Evolutionary conservation across 2,329 filamentous ascomycete species (phyloP), one percentile per base, ranked within the genome.

Genomic region (Gnomoniopsis smithogilvyi): DNA sequence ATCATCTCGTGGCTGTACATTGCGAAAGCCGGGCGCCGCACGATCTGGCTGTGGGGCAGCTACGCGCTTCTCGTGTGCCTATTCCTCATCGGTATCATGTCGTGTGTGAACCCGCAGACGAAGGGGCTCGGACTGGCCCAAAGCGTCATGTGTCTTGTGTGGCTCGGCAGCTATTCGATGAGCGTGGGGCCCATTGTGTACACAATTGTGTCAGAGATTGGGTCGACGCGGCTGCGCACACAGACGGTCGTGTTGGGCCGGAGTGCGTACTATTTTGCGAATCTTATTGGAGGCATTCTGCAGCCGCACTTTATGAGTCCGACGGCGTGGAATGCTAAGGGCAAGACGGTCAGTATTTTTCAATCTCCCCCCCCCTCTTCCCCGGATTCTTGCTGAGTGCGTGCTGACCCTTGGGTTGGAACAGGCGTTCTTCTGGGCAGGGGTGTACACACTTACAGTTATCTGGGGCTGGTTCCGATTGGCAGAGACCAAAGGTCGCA

Each of bases 211-310:
- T 41, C 78, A 1, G 78, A 80, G 65, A 62, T 79, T 3, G 72
- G 73, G 0, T 78, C 76, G 0, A 78, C 76, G 3, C 77, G 78
- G 43, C 72, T 80, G 21, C 72, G 77, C 49, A 77, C 74, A 51
- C 77, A 79, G 67, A 76, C 77, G 0, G 74, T 80, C 19, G 77
- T 78, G 14, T 65, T 80, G 19, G 77, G 75, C 1, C 71, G 78
- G 51, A 76, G 67, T 19, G 68, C 67, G 2, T 78, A 78, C 61
- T 76, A 77, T 55, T 59, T 76, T 12, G 73, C 70, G 15, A 77
- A 77, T 63, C 73, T 78, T 49, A 69, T 78, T 17, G 73, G 73
- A 15, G 73, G 72, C 33, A 65, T 76, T 3, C 59, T 78, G 26
- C 68, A 76, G 60, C 74, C 74, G 3, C 67, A 74, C 30, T 69